A percentile compares a stretch with the other conserved stretches of the same genome.
Conservation (phyloP, 176 grass and related monocot species). For the Dendrocalamus sinicus region DNA sequence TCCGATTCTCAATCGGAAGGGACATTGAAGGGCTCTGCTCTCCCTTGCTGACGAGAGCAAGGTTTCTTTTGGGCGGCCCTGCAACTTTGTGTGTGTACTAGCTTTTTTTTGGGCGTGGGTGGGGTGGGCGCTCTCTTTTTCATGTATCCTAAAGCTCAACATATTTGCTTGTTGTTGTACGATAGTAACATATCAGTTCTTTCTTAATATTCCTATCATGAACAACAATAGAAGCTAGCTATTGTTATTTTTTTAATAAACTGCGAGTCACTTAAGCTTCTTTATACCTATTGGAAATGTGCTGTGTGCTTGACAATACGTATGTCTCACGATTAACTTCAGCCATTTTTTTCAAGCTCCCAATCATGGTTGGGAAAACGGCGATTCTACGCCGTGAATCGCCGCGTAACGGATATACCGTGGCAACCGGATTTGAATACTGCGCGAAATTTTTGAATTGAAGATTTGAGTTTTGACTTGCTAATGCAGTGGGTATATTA, state of each 20-base stretch:
- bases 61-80: not conserved
- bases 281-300: not conserved
- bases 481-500: too few species aligned
- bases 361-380: too few species aligned
- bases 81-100: not conserved
- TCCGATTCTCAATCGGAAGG: not conserved
- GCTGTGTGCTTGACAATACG: slow-evolving; percentile 14
- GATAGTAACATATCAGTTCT: not conserved
- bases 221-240: not conserved
- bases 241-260: not conserved
- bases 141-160: not conserved
- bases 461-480: too few species aligned
- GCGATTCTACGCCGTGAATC: too few species aligned
- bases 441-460: too few species aligned
- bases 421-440: too few species aligned
- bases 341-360: not conserved
- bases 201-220: not conserved
- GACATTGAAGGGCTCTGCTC: not conserved
- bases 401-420: too few species aligned
- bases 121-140: not conserved
- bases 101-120: not conserved
- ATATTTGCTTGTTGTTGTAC: not conserved
- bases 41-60: not conserved
- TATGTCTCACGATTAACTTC: not conserved
- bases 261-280: not conserved